phyloP scores from a whole-genome alignment of 805 yeast genomes.

The Suhomyces canberraensis region DNA sequence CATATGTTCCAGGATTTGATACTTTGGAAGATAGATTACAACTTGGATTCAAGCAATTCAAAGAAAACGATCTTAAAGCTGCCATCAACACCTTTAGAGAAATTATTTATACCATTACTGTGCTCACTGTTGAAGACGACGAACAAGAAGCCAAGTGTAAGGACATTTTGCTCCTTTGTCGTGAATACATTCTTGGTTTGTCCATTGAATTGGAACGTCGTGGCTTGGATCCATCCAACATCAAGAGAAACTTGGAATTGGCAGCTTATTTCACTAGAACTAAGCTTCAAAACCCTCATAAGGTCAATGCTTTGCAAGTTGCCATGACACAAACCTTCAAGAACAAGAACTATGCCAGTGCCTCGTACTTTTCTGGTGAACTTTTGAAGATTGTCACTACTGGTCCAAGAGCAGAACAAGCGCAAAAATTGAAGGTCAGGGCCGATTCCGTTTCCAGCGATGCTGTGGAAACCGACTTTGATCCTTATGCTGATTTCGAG shows the following conservation, averaged over 20 bases:
- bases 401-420: constrained; percentile 87
- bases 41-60: constrained; percentile 79
- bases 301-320: constrained; percentile 84
- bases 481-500: constrained; percentile 86
- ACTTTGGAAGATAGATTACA: constrained; percentile 57
- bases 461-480: constrained; percentile 87
- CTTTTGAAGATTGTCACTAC: constrained; percentile 64
- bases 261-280: constrained; percentile 95
- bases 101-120: constrained; percentile 70
- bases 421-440: constrained; percentile 73
- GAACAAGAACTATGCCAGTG: constrained; percentile 81
- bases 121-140: constrained; percentile 65
- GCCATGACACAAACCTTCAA: constrained; percentile 94
- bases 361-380: constrained; percentile 86
- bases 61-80: constrained; percentile 74
- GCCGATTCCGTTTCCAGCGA: constrained; percentile 82
- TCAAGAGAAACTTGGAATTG: constrained; percentile 85
- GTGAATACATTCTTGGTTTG: constrained; percentile 88
- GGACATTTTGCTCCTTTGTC: constrained; percentile 69
- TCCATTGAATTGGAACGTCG: constrained; percentile 91
- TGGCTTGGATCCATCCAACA: constrained; percentile 61
- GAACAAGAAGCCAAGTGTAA: constrained; percentile 76
- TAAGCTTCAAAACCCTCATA: constrained; percentile 76
- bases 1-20: constrained; percentile 74
- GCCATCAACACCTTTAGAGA: constrained; percentile 80